Evolutionary conservation across 2,329 filamentous ascomycete species (phyloP), one percentile per base, ranked within the genome.

Genomic region (Monosporascus sp.): DNA sequence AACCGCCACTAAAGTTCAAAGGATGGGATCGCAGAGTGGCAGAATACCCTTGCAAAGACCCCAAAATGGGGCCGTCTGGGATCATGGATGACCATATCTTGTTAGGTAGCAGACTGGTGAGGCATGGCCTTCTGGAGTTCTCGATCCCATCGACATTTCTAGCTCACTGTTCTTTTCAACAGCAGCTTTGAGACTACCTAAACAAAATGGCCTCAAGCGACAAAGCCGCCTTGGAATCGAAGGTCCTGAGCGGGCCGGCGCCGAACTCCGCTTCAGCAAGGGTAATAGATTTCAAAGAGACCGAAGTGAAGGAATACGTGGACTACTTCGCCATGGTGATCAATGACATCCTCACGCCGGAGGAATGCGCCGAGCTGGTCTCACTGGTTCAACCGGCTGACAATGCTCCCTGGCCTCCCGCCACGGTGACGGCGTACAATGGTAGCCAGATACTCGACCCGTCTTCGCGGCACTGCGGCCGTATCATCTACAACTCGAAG

Each of bases 311-410:
- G 7, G 50, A 54, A 20, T 56, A 53, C 14, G 43, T 38, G 15
- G 57, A 38, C 17, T 55, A 52, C 18, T 59, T 58, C 47, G 50
- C 53, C 9, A 58, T 56, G 53, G 47, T 52, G 3, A 54, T 59
- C 25, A 53, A 58, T 5, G 24, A 55, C 24, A 37, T 57, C 8
- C 39, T 55, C 6, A 53, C 53, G 18, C 22, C 35, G 20, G 39
- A 49, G 22, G 52, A 58, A 43, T 58, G 54, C 49, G 41, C 37
- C 1, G 38, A 55, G 4, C 22, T 59, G n/a, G 37, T 56, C 11
- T 37, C 49, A 2, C 50, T 59, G 38, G 51, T 56, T 31, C 41
- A 39, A 25, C 55, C 52, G 17, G 39, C 48, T 11, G 44, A 51
- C 8, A 37, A 47, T 14, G 46, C n/a, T 6, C 25, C 45, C 4